Base-by-base conservation (phyloP, 768 basidiomycete genomes). In the Pisolithus microcarpus region DNA sequence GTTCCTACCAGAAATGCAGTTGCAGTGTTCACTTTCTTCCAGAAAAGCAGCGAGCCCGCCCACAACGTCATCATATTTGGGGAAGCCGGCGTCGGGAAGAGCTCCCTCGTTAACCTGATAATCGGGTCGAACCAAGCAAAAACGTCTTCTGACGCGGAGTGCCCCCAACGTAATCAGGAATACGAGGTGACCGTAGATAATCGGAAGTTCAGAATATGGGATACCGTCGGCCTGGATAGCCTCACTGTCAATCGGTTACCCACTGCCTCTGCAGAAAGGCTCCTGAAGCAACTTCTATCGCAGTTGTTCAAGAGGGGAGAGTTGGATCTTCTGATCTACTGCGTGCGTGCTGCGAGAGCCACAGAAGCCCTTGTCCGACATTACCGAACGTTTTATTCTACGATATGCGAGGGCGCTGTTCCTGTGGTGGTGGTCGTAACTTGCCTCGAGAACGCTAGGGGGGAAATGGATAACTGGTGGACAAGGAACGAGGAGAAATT, bases 51-150 rank as follows among this genome's bases (percentile, higher is more conserved):
- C 30, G 24, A 44, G 18, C 49, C 53, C 4, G 54, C 34, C 26
- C 46, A 49, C 43, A 75, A 75, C 52, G 59, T 74, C 46, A 49
- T 75, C 43, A 37, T 75, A n/a, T 76, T 75, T 52, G 75, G 74
- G n/a, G 72, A 75, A 55, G 59, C 64, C 8, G 74, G 74, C 34
- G 52, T 62, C 36, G 69, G 69, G 26, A 76, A 76, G 49, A 76
- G 75, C 52, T 73, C 72, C 1, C 54, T 75, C 18, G 48, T 76
- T 49, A 76, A 76, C 54, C 66, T 76, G 56, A 40, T 75, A 39
- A 50, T 53, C 18, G 65, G 65, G 36, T 51, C 56, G 7, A 50
- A 63, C 5, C 50, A 51, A 8, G 73, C 73, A 18, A 45, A 43
- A 16, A 65, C 63, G 13, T 72, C 70, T n/a, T 54, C 62, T 10